A percentile compares a stretch with the other conserved stretches of the same genome.
These are phyloP conservation scores for Raffaelea albimanens DNA, from an alignment of 2,329 filamentous ascomycete genomes.

Conservation along the genomic window DNA sequence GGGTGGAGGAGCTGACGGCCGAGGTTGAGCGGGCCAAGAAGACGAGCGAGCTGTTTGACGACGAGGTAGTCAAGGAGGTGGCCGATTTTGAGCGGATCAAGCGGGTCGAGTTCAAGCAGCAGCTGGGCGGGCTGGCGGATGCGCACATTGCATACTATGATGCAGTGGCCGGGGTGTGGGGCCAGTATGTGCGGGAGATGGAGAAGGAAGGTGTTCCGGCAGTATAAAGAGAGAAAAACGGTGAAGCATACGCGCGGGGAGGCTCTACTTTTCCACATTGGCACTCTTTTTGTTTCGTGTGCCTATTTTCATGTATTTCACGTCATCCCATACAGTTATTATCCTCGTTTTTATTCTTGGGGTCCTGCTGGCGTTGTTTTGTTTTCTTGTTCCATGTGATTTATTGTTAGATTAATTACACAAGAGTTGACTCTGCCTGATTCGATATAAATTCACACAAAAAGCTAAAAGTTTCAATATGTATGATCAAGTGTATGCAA, in stretches of 20 bases:
- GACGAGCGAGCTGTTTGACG: slow-evolving; percentile 86
- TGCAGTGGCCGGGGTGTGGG: slow-evolving; percentile 73
- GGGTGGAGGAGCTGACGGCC: slow-evolving; percentile 81
- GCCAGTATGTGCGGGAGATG: slow-evolving; percentile 81
- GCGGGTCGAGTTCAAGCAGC: slow-evolving; percentile 79
- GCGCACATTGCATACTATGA: slow-evolving; percentile 83
- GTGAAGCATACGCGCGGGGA: too few species aligned
- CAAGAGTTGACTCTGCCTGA: too few species aligned
- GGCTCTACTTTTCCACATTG: too few species aligned
- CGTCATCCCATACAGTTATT: too few species aligned
- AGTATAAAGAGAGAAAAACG: slow-evolving; percentile 7
- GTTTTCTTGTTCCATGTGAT: neutral
- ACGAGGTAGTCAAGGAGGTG: slow-evolving; percentile 89
- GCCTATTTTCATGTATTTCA: too few species aligned
- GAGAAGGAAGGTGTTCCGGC: slow-evolving; percentile 49
- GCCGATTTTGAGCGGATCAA: slow-evolving; percentile 96
- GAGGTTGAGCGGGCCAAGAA: slow-evolving; percentile 84
- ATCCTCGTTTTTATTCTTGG: neutral
- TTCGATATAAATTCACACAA: too few species aligned
- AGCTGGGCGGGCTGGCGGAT: slow-evolving; percentile 73
- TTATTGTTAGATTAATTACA: too few species aligned
- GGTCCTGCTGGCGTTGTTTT: neutral
- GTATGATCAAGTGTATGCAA: too few species aligned
- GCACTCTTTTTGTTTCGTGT: too few species aligned
- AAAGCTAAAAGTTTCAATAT: too few species aligned